Percentiles rank a stretch among this genome's conserved stretches.
phyloP scores from a whole-genome alignment of 73 alveolate species.

The Tetrahymena malaccensis region DNA sequence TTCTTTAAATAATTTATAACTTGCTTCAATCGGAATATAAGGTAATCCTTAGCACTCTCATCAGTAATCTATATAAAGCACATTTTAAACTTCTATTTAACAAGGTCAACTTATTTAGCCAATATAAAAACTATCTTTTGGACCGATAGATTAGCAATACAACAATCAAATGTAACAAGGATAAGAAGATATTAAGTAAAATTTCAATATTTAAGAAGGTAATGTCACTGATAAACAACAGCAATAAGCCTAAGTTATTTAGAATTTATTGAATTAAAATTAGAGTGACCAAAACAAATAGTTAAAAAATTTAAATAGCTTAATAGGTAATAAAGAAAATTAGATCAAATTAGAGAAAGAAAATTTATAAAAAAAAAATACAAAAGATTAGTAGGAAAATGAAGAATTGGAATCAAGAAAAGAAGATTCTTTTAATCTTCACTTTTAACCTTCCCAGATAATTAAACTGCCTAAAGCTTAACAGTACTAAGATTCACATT shows the following conservation, averaged over 20 bases:
- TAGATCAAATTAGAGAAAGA: background rate
- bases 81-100: background rate
- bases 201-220: background rate
- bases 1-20: background rate
- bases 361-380: no score
- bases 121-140: background rate
- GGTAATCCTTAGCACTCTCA: background rate
- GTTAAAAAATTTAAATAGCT: no score
- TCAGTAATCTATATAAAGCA: background rate
- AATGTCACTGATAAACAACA: background rate
- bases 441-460: background rate
- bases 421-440: background rate
- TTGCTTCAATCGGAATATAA: background rate
- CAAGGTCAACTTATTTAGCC: background rate
- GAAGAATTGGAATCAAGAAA: background rate
- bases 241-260: no score
- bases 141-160: background rate
- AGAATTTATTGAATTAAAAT: no score
- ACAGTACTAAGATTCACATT: background rate
- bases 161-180: no score
- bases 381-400: background rate
- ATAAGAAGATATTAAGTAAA: no score
- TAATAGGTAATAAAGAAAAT: background rate
- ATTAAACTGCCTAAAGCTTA: background rate
- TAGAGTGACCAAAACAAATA: background rate